Conservation (phyloP, 2,329 filamentous ascomycete genomes). For the Hortaea werneckii region DNA sequence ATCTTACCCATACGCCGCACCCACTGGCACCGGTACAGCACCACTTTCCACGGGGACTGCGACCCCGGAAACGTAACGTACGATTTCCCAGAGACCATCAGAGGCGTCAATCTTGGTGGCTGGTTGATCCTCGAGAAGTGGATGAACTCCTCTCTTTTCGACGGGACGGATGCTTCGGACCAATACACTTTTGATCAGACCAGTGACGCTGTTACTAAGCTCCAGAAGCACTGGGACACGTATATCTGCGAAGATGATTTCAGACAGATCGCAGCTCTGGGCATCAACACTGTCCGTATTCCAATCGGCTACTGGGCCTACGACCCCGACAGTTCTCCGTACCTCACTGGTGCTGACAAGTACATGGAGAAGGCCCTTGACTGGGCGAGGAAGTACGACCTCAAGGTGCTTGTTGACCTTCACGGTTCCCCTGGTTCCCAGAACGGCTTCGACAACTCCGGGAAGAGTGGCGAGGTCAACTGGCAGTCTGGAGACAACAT, state of each 20-base stretch:
- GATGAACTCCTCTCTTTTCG: constrained; percentile 28
- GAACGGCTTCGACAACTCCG: constrained; percentile 38
- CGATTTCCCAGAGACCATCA: constrained; percentile 6
- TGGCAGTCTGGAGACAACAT: constrained; percentile 26
- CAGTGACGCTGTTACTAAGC: constrained; percentile 15
- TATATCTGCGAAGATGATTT: constrained; percentile 34
- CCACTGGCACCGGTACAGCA: background rate
- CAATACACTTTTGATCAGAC: constrained; percentile 31
- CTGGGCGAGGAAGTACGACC: constrained; percentile 35
- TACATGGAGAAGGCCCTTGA: constrained; percentile 41
- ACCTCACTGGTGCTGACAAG: constrained; percentile 34
- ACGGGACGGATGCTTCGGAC: constrained; percentile 24
- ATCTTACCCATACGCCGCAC: background rate
- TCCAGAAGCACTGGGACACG: constrained; percentile 25
- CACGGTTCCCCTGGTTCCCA: constrained; percentile 41
- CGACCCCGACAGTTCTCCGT: constrained; percentile 32
- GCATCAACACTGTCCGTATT: constrained; percentile 35
- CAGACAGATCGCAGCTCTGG: constrained; percentile 27
- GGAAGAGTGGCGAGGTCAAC: constrained; percentile 11
- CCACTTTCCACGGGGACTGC: background rate
- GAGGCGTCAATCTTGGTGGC: constrained; percentile 28
- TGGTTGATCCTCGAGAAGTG: constrained; percentile 29
- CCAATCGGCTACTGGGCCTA: constrained; percentile 46
- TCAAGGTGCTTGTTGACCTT: constrained; percentile 43
- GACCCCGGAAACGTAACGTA: background rate